These are phyloP conservation scores for Melaleuca quinquenervia DNA, from an alignment of 345 rosid species.

Conservation along the genomic window DNA sequence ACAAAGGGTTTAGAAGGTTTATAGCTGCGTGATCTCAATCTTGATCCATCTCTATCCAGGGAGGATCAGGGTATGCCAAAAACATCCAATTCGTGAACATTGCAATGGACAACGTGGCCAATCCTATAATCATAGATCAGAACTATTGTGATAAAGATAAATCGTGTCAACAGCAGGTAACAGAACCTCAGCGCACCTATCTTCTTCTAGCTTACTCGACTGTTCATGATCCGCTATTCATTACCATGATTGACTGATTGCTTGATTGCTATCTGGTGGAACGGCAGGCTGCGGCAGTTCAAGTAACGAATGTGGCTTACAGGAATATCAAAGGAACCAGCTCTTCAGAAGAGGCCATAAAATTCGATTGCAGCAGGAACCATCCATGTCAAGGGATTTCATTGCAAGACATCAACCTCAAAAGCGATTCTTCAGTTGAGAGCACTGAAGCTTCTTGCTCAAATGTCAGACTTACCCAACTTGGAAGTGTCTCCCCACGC, in stretches of 20 bases:
- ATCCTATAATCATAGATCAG: slow-evolving; percentile 79
- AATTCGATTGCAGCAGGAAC: slow-evolving; percentile 48
- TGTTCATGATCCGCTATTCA: not conserved
- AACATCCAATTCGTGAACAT: slow-evolving; percentile 56
- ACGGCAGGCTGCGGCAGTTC: slow-evolving; percentile 58
- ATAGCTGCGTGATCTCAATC: not conserved
- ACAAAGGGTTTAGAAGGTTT: not conserved
- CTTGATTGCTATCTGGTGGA: not conserved
- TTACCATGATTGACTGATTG: not conserved
- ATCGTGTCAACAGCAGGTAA: slow-evolving; percentile 59
- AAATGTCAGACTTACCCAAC: slow-evolving; percentile 24
- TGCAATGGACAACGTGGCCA: slow-evolving; percentile 51
- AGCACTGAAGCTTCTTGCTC: slow-evolving; percentile 46
- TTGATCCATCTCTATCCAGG: slow-evolving; percentile 21
- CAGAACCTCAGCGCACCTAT: not conserved
- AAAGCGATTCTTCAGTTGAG: slow-evolving; percentile 2
- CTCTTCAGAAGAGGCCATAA: slow-evolving; percentile 48
- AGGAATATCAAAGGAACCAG: slow-evolving; percentile 69
- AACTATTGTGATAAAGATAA: slow-evolving; percentile 56
- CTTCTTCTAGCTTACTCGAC: not conserved
- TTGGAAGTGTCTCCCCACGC: slow-evolving; percentile 34
- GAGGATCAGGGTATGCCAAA: slow-evolving; percentile 72
- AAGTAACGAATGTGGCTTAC: slow-evolving; percentile 61
- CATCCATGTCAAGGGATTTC: slow-evolving; percentile 46
- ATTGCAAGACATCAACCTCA: slow-evolving; percentile 37